These are phyloP conservation scores for Chloris gayana DNA, from an alignment of 176 grass and related monocot genomes.

Conservation along the genomic window DNA sequence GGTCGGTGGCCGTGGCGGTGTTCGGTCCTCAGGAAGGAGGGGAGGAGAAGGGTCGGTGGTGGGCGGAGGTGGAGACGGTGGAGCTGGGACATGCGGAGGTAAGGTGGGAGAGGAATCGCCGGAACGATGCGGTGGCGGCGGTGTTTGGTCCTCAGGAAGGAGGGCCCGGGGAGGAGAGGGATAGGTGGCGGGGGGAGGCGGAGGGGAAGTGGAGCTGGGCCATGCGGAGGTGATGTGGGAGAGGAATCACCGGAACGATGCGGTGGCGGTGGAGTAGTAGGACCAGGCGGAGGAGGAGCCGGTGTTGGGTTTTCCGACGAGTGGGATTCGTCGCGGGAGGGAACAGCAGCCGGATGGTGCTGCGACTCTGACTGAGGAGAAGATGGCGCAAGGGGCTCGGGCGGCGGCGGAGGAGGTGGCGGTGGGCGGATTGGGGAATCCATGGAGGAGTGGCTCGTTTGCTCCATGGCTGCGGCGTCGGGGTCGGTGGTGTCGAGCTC, in stretches of 20 bases:
- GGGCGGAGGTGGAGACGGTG: not conserved
- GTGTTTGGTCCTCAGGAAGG: not conserved
- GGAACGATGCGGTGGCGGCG: slow-evolving; percentile 8
- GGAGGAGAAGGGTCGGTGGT: slow-evolving; percentile 4
- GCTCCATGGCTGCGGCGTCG: not conserved
- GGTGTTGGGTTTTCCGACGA: slow-evolving; percentile 22
- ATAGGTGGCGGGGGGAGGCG: not conserved
- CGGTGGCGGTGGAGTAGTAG: not conserved
- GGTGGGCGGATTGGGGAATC: slow-evolving; percentile 41
- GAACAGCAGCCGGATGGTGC: slow-evolving; percentile 6
- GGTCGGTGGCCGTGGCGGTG: slow-evolving; percentile 7
- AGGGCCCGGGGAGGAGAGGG: slow-evolving; percentile 32
- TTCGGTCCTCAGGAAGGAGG: slow-evolving; percentile 16
- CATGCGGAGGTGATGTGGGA: not conserved
- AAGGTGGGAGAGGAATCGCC: slow-evolving; percentile 25
- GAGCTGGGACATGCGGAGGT: slow-evolving; percentile 21
- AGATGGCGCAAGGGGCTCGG: slow-evolving; percentile 2
- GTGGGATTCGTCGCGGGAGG: slow-evolving; percentile 2
- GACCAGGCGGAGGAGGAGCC: slow-evolving; percentile 22
- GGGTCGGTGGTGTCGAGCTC: not conserved
- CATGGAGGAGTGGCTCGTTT: slow-evolving; percentile 37
- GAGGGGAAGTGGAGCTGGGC: not conserved
- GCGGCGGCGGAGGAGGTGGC: slow-evolving; percentile 31
- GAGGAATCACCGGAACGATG: not conserved
- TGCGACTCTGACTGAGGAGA: slow-evolving; percentile 6